These are phyloP conservation scores for Calonectria naviculata DNA, from an alignment of 2,329 filamentous ascomycete species.

Conservation along the genomic window DNA sequence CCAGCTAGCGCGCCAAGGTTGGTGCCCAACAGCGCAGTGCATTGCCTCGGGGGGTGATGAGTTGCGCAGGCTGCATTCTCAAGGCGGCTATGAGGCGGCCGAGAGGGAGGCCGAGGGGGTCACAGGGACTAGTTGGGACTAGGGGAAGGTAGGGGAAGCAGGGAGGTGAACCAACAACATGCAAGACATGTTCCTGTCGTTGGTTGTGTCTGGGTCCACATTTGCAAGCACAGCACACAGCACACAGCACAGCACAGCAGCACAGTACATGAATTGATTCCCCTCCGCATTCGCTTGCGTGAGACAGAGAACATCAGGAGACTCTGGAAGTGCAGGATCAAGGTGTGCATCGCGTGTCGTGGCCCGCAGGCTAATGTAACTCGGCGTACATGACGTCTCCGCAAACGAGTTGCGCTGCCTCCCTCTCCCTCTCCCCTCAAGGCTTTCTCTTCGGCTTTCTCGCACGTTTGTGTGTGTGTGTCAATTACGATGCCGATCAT, in stretches of 20 bases:
- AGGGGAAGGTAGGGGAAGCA: background rate
- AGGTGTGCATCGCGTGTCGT: background rate
- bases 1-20: background rate
- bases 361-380: background rate
- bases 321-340: background rate
- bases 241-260: too few relatives aligned
- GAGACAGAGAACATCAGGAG: background rate
- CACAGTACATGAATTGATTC: background rate
- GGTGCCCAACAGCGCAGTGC: background rate
- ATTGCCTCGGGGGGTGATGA: background rate
- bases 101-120: background rate
- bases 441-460: too few relatives aligned
- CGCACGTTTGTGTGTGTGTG: too few relatives aligned
- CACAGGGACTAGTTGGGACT: background rate
- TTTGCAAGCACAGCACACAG: background rate
- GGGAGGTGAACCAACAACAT: background rate
- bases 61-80: background rate
- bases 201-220: background rate
- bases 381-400: background rate
- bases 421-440: background rate
- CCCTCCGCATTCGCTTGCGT: background rate
- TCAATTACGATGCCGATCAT: background rate
- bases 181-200: background rate
- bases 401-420: too few relatives aligned
- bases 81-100: background rate